Evolutionary conservation across 768 basidiomycete genomes (phyloP).

Genomic region (Pholiota molesta): DNA sequence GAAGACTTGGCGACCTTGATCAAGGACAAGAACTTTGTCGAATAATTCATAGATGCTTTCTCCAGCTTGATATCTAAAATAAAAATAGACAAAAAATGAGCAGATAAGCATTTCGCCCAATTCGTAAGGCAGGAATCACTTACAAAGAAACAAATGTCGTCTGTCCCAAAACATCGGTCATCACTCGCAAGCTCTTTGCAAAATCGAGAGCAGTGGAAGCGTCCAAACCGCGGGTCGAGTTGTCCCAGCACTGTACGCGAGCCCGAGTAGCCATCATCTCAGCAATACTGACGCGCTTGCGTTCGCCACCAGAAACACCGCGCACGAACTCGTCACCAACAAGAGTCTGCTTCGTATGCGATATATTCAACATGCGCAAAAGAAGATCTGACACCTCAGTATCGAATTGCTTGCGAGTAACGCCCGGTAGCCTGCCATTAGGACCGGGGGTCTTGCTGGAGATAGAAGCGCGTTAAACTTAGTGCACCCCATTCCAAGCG

Average conservation of each 20-base stretch:
- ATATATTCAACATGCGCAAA: constrained; percentile 81
- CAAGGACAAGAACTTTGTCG: constrained; percentile 86
- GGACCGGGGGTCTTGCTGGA: constrained; percentile 70
- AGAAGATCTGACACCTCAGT: constrained; percentile 60
- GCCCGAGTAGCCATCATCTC: constrained; percentile 88
- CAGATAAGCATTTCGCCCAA: not conserved
- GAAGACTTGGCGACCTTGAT: constrained; percentile 81
- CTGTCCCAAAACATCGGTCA: constrained; percentile 82
- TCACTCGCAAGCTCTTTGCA: constrained; percentile 72
- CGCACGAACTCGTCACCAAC: constrained; percentile 89
- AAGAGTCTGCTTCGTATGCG: constrained; percentile 76
- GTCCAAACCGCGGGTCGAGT: constrained; percentile 79
- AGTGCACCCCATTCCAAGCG: constrained; percentile 1
- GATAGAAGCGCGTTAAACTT: not conserved
- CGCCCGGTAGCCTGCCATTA: constrained; percentile 68
- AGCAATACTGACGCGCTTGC: constrained; percentile 80
- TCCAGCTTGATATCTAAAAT: constrained; percentile 73
- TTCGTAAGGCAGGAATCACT: constrained; percentile 24
- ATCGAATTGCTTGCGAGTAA: constrained; percentile 62
- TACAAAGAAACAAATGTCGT: constrained; percentile 81
- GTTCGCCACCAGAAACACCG: constrained; percentile 79
- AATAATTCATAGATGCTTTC: constrained; percentile 79
- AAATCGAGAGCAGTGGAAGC: constrained; percentile 91
- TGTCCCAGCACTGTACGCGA: constrained; percentile 83
- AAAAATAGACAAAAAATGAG: too few relatives aligned